Conservation (phyloP, 2,329 filamentous ascomycete species). For the Pseudogymnoascus sp. region DNA sequence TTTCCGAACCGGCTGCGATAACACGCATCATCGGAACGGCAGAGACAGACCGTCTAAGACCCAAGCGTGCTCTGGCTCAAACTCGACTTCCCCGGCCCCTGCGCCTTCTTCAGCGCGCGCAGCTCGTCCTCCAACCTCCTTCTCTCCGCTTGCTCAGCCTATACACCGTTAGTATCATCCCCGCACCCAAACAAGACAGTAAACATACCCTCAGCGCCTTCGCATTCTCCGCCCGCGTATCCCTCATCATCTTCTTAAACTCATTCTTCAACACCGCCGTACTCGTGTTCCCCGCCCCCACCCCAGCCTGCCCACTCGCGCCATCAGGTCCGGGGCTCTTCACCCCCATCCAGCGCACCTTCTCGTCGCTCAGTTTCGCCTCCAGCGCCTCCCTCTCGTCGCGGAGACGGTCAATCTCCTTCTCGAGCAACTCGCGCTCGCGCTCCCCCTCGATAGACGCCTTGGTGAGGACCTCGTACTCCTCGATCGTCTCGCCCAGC, state of each 20-base stretch:
- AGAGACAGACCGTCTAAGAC: background rate
- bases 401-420: conserved; percentile 52
- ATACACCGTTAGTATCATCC: conserved; percentile 14
- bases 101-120: conserved; percentile 35
- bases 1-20: background rate
- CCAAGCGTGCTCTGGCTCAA: conserved; percentile 21
- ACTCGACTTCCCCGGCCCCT: conserved; percentile 28
- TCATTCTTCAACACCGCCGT: conserved; percentile 63
- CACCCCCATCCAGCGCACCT: conserved; percentile 55
- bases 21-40: background rate
- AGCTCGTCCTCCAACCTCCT: conserved; percentile 56
- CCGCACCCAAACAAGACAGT: background rate
- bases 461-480: conserved; percentile 63
- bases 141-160: conserved; percentile 66
- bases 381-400: conserved; percentile 57
- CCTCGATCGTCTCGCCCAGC: conserved; percentile 56
- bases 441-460: conserved; percentile 63
- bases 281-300: conserved; percentile 38
- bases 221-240: conserved; percentile 57
- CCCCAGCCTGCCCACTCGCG: conserved; percentile 24
- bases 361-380: conserved; percentile 56
- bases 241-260: conserved; percentile 75
- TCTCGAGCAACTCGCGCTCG: conserved; percentile 57
- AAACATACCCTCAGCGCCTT: conserved; percentile 54
- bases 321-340: conserved; percentile 39